Percentiles rank a stretch among this genome's conserved stretches.
phyloP scores from a whole-genome alignment of 345 rosid species.

The Gossypium thurberi region DNA sequence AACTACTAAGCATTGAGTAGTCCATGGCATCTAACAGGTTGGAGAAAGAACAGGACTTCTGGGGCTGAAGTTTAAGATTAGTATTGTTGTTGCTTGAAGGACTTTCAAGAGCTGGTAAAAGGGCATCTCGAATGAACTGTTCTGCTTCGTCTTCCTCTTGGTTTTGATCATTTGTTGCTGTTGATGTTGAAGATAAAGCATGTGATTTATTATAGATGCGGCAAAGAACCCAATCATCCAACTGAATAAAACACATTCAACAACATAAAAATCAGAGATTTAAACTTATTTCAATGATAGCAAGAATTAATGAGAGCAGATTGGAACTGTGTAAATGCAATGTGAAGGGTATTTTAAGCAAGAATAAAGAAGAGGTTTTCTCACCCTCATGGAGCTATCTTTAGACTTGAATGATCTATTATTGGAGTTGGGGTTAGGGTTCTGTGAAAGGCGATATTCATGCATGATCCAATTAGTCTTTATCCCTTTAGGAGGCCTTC shows the following conservation, averaged over 20 bases:
- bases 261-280: not conserved
- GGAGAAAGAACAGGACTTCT: conserved; percentile 67
- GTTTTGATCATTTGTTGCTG: conserved; percentile 45
- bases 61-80: conserved; percentile 35
- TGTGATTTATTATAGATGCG: conserved; percentile 84
- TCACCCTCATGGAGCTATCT: conserved; percentile 90
- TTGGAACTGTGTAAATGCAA: not conserved
- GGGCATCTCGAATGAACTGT: conserved; percentile 27
- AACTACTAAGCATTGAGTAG: conserved; percentile 45
- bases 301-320: not conserved
- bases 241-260: conserved; percentile 33
- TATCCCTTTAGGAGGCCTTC: conserved; percentile 85
- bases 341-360: not conserved
- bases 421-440: conserved; percentile 17
- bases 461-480: conserved; percentile 99
- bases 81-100: conserved; percentile 23
- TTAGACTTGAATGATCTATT: conserved; percentile 37
- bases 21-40: conserved; percentile 72
- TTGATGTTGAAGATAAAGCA: conserved; percentile 34
- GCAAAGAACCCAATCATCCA: conserved; percentile 98
- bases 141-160: conserved; percentile 53
- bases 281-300: not conserved
- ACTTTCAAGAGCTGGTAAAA: conserved; percentile 23
- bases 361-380: not conserved
- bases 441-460: conserved; percentile 71